Base-by-base conservation (phyloP, 1,284 basidiomycete species). In the Laetiporus sulphureus region DNA sequence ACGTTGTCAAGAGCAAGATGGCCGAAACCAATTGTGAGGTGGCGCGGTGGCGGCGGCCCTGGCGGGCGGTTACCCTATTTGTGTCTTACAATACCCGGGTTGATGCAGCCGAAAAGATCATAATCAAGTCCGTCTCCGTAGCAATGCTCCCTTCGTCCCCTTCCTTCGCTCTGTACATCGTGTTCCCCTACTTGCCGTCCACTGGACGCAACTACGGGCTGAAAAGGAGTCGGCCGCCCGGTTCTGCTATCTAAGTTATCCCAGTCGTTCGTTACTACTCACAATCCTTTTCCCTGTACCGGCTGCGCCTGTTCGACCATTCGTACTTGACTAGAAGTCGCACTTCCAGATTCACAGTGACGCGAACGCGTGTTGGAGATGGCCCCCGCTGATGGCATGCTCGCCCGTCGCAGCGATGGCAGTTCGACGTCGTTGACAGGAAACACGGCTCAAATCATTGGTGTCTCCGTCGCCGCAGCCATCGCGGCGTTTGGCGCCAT, bases 381-480 rank as follows among this genome's bases (percentile, higher is more conserved):
- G 40, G 40, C 51, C 29, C 37, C 54, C 51, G 29, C 53, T 52
- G 44, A 40, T 40, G 32, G 33, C 19, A 11, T 20, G 43, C n/a
- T 50, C 38, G 45, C 53, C 50, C 37, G 53, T 47, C 24, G 21
- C 43, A 38, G 61, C 69, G 47, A 60, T 61, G 32, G 71, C 59
- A 22, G 73, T 45, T 3, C 73, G 73, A 30, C 66, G 66, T n/a
- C 39, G 75, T 67, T 39, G 65, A 68, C 21, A 74, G 61, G 51
- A 74, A 76, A 19, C 69, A 66, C 13, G 67, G 60, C 25, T 60
- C 64, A 36, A 63, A 27, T 13, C 25, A 27, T 27, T 25, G 2
- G 80, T 38, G 67, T 76, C 50, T 61, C 62, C 11, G 49, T 76
- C 7, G 67, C 67, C n/a, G 68, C 62, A n/a, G 55, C 64, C 31